Evolutionary conservation across 345 rosid species (phyloP).

Genomic region (Litchi chinensis): DNA sequence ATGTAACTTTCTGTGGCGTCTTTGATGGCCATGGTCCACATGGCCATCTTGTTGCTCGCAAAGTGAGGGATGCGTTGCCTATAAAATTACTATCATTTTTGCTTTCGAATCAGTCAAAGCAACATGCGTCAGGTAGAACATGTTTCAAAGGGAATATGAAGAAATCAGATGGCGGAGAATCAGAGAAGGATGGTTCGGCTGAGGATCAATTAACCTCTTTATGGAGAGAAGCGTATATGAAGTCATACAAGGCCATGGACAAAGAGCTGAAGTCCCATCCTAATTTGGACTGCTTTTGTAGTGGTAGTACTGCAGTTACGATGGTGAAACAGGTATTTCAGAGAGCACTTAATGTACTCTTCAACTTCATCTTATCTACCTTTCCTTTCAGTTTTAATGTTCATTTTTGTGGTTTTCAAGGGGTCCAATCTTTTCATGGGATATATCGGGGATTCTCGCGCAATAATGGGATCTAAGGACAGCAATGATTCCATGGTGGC

Average conservation of each 20-base stretch:
- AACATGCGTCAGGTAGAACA: slow-evolving; percentile 45
- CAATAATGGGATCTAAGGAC: slow-evolving; percentile 91
- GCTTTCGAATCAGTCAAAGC: slow-evolving; percentile 56
- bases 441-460: slow-evolving; percentile 96
- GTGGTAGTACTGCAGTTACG: slow-evolving; percentile 96
- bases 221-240: slow-evolving; percentile 92
- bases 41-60: slow-evolving; percentile 97
- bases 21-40: slow-evolving; percentile 99
- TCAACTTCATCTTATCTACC: slow-evolving; percentile 8
- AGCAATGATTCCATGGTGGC: slow-evolving; percentile 76
- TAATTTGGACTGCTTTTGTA: slow-evolving; percentile 95
- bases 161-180: slow-evolving; percentile 52
- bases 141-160: slow-evolving; percentile 54
- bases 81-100: slow-evolving; percentile 67
- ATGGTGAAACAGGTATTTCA: slow-evolving; percentile 79
- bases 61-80: slow-evolving; percentile 92
- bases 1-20: slow-evolving; percentile 88
- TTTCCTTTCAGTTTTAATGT: slow-evolving; percentile 19
- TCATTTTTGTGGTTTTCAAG: slow-evolving; percentile 45
- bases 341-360: slow-evolving; percentile 12
- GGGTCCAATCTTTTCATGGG: slow-evolving; percentile 95
- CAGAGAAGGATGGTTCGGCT: slow-evolving; percentile 47
- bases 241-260: slow-evolving; percentile 94
- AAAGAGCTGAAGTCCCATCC: slow-evolving; percentile 95
- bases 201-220: slow-evolving; percentile 56